Conservation (phyloP, 768 basidiomycete genomes). For the Amanita exitialis region DNA sequence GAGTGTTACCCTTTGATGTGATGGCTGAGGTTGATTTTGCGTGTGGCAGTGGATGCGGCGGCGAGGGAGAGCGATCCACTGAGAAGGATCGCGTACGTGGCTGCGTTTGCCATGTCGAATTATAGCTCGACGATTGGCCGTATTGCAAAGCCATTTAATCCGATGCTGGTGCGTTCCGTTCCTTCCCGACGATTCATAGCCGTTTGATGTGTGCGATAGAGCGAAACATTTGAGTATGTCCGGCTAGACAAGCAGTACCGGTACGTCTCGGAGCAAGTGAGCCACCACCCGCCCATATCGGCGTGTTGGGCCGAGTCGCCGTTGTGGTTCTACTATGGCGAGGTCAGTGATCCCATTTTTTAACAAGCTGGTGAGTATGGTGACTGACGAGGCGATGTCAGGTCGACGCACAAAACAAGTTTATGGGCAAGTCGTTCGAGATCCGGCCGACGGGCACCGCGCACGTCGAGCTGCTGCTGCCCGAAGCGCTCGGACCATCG, state of each 20-base stretch:
- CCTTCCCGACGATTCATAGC: background rate
- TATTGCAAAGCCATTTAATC: slow-evolving; percentile 96
- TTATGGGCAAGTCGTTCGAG: slow-evolving; percentile 95
- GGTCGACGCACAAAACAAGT: slow-evolving; percentile 96
- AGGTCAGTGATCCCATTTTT: slow-evolving; percentile 31
- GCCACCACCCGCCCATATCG: slow-evolving; percentile 93
- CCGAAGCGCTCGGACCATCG: slow-evolving; percentile 47
- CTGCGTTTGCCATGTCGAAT: slow-evolving; percentile 96
- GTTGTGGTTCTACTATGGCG: slow-evolving; percentile 84
- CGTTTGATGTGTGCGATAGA: slow-evolving; percentile 25
- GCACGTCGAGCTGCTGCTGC: slow-evolving; percentile 74
- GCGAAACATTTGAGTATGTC: slow-evolving; percentile 94
- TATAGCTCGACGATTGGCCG: slow-evolving; percentile 94
- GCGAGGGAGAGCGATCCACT: slow-evolving; percentile 66
- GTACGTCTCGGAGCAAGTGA: slow-evolving; percentile 94
- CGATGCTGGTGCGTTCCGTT: slow-evolving; percentile 63
- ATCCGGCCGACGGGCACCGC: slow-evolving; percentile 94
- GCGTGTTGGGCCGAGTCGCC: slow-evolving; percentile 94
- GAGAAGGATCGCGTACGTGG: slow-evolving; percentile 82
- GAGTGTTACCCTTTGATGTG: slow-evolving; percentile 20
- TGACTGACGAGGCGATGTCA: slow-evolving; percentile 16
- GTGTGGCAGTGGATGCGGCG: slow-evolving; percentile 70
- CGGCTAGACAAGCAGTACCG: slow-evolving; percentile 81
- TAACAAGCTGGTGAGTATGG: background rate
- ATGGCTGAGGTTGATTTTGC: background rate